Evolutionary conservation across 139 green algal species (phyloP), one percentile per base, ranked within the genome.

Genomic region (Chlorella ohadii): DNA sequence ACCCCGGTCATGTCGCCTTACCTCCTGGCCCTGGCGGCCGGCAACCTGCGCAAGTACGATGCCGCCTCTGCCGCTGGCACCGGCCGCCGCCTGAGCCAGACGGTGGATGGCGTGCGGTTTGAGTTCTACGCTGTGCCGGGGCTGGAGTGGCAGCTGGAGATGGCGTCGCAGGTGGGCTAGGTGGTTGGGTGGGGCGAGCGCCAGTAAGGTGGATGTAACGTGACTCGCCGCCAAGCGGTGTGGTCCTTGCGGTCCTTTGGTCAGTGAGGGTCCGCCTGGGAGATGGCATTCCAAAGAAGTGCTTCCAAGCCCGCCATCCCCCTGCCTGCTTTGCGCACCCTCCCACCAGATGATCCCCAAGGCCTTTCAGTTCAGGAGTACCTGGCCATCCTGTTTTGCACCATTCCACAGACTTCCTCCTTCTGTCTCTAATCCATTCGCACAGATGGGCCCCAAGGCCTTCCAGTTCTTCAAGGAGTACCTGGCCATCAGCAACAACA

Each of bases 1-100:
- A 91, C 86, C 3, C 88, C 88, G 1, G 17, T 31, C 22, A 93
- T 93, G 88, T 86, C 87, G 6, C 36, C 86, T 3, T 92, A 93
- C 83, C 64, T 85, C 13, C 77, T 92, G 77, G 86, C 88, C 4
- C 23, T 93, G 44, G 72, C 51, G n/a, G 72, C 47, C 17, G 72
- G 72, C 11, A 27, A 38, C 17, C 41, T 79, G 16, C 15, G 31
- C 16, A 13, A 79, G 72, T 25, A 31, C 3, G 72, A 44, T 31
- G 72, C 13, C 15, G 25, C 44, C 13, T 0, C 1, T n/a, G 20
- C 28, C 25, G 25, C 28, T 38, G 27, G 31, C 22, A 16, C 27
- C 28, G 63, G 63, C 59, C 28, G 59, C 22, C 59, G 25, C 59
- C 59, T 33, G 59, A 16, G 22, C 16, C 31, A 41, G 20, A 17